Base-by-base conservation (phyloP, 208 protist genomes). In the Leishmania major region DNA sequence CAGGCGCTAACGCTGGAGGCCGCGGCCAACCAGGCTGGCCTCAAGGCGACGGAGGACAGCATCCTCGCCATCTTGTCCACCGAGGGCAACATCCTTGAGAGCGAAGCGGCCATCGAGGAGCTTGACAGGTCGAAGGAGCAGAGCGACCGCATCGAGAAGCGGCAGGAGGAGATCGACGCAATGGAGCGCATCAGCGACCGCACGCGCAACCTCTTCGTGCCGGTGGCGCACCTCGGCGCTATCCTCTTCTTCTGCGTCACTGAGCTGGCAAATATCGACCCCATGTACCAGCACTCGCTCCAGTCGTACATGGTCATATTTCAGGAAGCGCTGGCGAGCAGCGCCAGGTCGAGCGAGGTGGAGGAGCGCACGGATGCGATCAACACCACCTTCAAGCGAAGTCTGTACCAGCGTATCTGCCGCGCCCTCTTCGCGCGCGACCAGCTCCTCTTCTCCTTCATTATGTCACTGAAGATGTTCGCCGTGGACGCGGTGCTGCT, bases 241-340 rank as follows among this genome's bases (percentile, higher is more conserved):
- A 92, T 98, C 35, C 91, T 99, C 47, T 99, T 99, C 91, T 99
- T 99, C 93, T 99, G 98, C 88, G 97, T 99, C 35, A 97, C 98
- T 37, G 98, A 99, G 89, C 91, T 99, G 67, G 91, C 96, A 19
- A 98, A 96, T 83, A 97, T 99, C 78, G 98, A 99, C 82, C 97
- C 97, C 49, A 99, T 99, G 98, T 99, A 99, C 84, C 97, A 99
- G 84, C 99, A 99, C 92, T 99, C 98, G 55, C 91, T 99, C 35
- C 93, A 94, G 82, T 98, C 98, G 87, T 99, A 99, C 88, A 82
- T 99, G 49, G 90, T 91, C 55, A 95, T 99, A 45, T 99, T 99
- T 84, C 91, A 96, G 80, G 94, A 97, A 85, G 85, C 94, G n/a
- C 89, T 98, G 17, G 86, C 87, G 49, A 94, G 92, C 84, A 97